phyloP scores from a whole-genome alignment of 169 alveolate genomes.

The Babesia microti region DNA sequence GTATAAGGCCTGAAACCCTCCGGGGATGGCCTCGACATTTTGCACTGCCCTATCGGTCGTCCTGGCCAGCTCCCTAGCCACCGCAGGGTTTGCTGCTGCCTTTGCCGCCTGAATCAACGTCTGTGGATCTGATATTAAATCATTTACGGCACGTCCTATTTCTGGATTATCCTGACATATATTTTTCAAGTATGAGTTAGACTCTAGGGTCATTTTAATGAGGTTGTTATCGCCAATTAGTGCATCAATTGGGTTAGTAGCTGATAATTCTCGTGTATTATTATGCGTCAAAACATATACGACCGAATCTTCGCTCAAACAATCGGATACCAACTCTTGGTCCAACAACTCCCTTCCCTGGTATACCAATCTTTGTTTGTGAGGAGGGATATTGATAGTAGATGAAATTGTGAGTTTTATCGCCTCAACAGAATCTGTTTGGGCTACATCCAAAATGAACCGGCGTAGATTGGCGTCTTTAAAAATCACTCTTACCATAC shows the following conservation, averaged over 20 bases:
- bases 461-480: too few species aligned
- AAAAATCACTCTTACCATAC: too few species aligned
- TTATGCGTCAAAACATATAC: too few species aligned
- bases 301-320: too few species aligned
- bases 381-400: too few species aligned
- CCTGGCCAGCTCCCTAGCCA: constrained; percentile 61
- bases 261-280: too few species aligned
- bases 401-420: too few species aligned
- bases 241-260: constrained; percentile 20
- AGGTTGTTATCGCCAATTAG: constrained; percentile 32
- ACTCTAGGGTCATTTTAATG: constrained; percentile 28
- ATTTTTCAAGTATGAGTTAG: constrained; percentile 24
- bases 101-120: constrained; percentile 52
- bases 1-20: constrained; percentile 59
- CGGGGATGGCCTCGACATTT: constrained; percentile 66
- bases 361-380: too few species aligned
- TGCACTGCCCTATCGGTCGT: constrained; percentile 66
- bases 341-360: too few species aligned
- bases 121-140: constrained; percentile 48
- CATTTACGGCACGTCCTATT: constrained; percentile 49
- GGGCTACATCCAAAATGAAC: too few species aligned
- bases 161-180: constrained; percentile 35
- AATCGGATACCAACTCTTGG: too few species aligned
- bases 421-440: too few species aligned
- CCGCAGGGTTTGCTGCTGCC: constrained; percentile 58